phyloP scores from a whole-genome alignment of 108 stramenopile species.

The Discostella stelligeroides region DNA sequence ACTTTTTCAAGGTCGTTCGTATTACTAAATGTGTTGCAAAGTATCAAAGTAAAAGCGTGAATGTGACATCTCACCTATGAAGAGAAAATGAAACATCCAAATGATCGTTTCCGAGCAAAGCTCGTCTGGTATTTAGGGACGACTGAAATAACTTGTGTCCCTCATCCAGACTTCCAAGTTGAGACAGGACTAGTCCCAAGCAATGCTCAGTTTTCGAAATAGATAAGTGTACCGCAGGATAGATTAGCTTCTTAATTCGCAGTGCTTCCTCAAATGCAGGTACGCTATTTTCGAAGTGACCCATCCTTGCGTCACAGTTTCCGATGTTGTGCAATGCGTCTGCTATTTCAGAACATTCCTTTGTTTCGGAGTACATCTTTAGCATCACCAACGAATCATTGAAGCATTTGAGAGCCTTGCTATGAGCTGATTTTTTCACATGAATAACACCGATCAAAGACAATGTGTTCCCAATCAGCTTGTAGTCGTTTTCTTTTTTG shows the following conservation, averaged over 20 bases:
- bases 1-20: too few relatives aligned
- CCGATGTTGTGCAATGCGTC: constrained; percentile 60
- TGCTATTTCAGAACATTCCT: constrained; percentile 28
- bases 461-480: constrained; percentile 38
- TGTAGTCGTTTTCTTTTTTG: constrained; percentile 36
- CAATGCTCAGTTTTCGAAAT: constrained; percentile 56
- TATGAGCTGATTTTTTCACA: constrained; percentile 25
- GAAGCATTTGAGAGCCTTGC: constrained; percentile 49
- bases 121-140: constrained; percentile 34
- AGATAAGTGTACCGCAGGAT: constrained; percentile 25
- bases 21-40: neutral
- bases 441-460: constrained; percentile 49
- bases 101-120: constrained; percentile 42
- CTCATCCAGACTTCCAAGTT: constrained; percentile 35
- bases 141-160: constrained; percentile 45
- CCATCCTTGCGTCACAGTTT: constrained; percentile 49
- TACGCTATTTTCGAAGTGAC: constrained; percentile 28
- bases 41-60: neutral
- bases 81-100: constrained; percentile 56
- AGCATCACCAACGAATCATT: constrained; percentile 42
- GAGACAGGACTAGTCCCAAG: constrained; percentile 37
- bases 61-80: constrained; percentile 35
- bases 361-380: constrained; percentile 18
- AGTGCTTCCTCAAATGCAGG: constrained; percentile 38
- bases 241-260: constrained; percentile 33